Base-by-base conservation (phyloP, 225 moss, liverwort and hornwort genomes). In the Pseudoscleropodium purum region DNA sequence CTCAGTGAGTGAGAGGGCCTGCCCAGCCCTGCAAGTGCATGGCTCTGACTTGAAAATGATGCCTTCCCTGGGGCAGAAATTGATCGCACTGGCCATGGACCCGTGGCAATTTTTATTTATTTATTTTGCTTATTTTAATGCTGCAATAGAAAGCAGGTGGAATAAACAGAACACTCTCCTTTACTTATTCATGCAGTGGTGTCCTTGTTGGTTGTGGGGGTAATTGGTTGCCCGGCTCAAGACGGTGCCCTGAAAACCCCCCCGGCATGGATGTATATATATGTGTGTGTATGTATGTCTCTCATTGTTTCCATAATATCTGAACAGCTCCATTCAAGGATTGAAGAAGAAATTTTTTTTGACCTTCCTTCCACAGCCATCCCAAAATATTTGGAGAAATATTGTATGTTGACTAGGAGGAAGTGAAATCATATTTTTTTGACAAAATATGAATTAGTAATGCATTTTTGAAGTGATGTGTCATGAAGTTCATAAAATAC, bases 301-400 rank as follows among this genome's bases (percentile, higher is more conserved):
- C 10, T 10, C 10, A 47, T 47, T 47, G 23, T 36, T 77, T 54
- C 5, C 0, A 24, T 36, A 52, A 36, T 54, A 24, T 78, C 0
- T 15, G 2, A 77, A 36, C 0, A 0, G 0, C 0, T 2, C 9
- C 3, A 15, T 25, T 78, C 0, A 0, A 54, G 2, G 15, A 36
- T 37, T 54, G 26, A 37, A 1, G 26, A 25, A 15, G 9, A 14
- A 2, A 4, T 7, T 33, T 52, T 52, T 31, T 0, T 6, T 11
- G 1, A 10, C 34, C 13, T 23, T 24, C 8, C 12, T 2, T 75
- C 16, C 2, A 33, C 0, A 0, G 0, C 1, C 15, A 10, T 56
- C 15, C 3, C 1, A 10, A 25, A 56, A 37, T 16, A 25, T 25
- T 25, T 25, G 4, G 10, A 37, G 37, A 37, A 16, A 10, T 10